Percentiles rank a stretch among this genome's conserved stretches.
Evolutionary conservation across 2,329 filamentous ascomycete species (phyloP).

Genomic region (Apiospora rasikravindrae): DNA sequence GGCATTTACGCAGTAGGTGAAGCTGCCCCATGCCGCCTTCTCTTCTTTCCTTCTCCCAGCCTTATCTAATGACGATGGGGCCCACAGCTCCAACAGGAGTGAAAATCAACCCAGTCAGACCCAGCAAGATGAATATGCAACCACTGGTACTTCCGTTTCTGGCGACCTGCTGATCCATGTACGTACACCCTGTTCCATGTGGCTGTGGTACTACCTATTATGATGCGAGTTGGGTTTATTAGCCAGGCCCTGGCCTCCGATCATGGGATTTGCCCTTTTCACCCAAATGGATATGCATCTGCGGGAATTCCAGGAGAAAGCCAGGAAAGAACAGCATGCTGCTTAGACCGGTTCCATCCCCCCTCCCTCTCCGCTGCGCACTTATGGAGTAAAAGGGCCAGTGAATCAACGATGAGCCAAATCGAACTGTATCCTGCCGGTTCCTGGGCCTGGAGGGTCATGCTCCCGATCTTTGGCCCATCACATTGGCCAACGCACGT

Average conservation of each 20-base stretch:
- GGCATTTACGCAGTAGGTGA: background rate
- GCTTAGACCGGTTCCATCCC: background rate
- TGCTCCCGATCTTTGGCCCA: background rate
- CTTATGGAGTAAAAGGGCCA: background rate
- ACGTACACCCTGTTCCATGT: background rate
- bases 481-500: background rate
- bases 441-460: background rate
- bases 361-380: background rate
- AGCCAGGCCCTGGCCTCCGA: background rate
- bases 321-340: background rate
- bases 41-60: no score
- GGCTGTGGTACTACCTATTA: background rate
- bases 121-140: background rate
- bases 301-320: background rate
- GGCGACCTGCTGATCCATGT: slow-evolving; percentile 1
- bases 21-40: background rate
- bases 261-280: background rate
- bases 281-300: background rate
- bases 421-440: background rate
- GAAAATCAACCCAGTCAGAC: background rate
- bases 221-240: background rate
- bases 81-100: slow-evolving; percentile 1
- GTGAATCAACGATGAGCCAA: background rate
- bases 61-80: background rate
- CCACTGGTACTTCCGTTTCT: slow-evolving; percentile 1